phyloP scores from a whole-genome alignment of 805 yeast genomes.

The Candida peoriensis region DNA sequence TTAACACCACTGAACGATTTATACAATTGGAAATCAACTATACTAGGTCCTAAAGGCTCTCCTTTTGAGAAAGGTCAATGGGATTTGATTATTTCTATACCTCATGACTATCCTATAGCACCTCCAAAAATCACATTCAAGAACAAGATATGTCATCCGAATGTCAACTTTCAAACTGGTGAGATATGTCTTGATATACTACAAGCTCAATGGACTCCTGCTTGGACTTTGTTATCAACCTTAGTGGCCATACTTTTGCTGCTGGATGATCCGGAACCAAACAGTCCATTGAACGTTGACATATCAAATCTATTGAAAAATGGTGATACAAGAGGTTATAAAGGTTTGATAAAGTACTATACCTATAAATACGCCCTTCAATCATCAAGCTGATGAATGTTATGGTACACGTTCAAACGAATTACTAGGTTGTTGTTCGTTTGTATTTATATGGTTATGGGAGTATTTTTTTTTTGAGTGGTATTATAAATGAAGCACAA shows the following conservation, averaged over 20 bases:
- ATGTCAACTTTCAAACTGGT: constrained; percentile 48
- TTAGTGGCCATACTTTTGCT: constrained; percentile 54
- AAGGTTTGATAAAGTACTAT: constrained; percentile 38
- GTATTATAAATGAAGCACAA: too few species aligned
- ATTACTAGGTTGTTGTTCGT: too few species aligned
- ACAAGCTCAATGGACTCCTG: constrained; percentile 64
- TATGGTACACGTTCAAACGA: neutral
- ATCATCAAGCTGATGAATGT: too few species aligned
- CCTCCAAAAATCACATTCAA: constrained; percentile 55
- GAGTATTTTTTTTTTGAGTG: too few species aligned
- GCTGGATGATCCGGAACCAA: constrained; percentile 62
- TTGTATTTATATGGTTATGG: too few species aligned
- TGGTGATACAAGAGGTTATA: constrained; percentile 40
- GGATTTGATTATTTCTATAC: constrained; percentile 41
- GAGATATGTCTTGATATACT: constrained; percentile 69
- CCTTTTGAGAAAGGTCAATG: constrained; percentile 51
- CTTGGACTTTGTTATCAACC: constrained; percentile 57
- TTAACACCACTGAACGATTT: constrained; percentile 47
- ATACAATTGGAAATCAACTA: constrained; percentile 45
- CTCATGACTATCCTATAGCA: constrained; percentile 45
- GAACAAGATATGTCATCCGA: constrained; percentile 41
- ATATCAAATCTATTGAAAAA: constrained; percentile 53
- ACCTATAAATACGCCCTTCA: constrained; percentile 20
- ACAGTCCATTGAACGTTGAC: constrained; percentile 67
- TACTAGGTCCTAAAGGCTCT: constrained; percentile 48